Conservation (phyloP, 1,284 basidiomycete species). For the Microbotryum intermedium region DNA sequence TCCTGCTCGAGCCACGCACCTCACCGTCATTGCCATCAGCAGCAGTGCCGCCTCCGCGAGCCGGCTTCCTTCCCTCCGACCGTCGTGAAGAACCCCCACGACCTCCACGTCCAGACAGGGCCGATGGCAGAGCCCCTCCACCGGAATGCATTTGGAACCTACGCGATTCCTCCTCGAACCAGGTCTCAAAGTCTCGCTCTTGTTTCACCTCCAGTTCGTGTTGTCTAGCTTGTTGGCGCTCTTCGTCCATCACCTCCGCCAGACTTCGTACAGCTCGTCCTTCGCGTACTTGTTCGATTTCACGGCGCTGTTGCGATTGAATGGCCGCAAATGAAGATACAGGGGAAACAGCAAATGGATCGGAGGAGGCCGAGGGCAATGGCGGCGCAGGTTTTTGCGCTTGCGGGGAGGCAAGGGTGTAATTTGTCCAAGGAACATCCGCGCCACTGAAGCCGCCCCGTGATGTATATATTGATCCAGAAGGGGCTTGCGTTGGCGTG, state of each 20-base stretch:
- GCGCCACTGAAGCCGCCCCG: conserved; percentile 24
- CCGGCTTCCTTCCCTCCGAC: too few species aligned
- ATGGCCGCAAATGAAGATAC: conserved; percentile 64
- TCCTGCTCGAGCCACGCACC: too few species aligned
- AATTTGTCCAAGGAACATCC: conserved; percentile 34
- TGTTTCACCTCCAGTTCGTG: conserved; percentile 22
- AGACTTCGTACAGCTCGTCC: conserved; percentile 24
- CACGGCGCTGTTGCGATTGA: conserved; percentile 63
- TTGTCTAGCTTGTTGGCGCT: conserved; percentile 18
- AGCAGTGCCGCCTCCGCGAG: too few species aligned
- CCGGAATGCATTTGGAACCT: too few species aligned
- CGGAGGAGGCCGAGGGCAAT: conserved; percentile 36
- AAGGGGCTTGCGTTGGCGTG: conserved; percentile 23
- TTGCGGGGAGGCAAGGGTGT: conserved; percentile 10
- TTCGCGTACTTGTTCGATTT: conserved; percentile 38
- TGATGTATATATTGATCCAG: conserved; percentile 24
- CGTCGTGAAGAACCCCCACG: too few species aligned
- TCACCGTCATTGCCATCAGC: too few species aligned
- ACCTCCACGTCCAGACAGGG: too few species aligned
- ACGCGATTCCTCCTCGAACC: conserved; percentile 33
- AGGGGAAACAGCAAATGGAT: conserved; percentile 10
- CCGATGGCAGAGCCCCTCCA: too few species aligned
- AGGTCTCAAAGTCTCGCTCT: conserved; percentile 28
- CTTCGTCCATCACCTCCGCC: conserved; percentile 33
- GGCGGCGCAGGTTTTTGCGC: conserved; percentile 35